These are phyloP conservation scores for Galerina sulciceps DNA, from an alignment of 768 basidiomycete species.

Conservation along the genomic window DNA sequence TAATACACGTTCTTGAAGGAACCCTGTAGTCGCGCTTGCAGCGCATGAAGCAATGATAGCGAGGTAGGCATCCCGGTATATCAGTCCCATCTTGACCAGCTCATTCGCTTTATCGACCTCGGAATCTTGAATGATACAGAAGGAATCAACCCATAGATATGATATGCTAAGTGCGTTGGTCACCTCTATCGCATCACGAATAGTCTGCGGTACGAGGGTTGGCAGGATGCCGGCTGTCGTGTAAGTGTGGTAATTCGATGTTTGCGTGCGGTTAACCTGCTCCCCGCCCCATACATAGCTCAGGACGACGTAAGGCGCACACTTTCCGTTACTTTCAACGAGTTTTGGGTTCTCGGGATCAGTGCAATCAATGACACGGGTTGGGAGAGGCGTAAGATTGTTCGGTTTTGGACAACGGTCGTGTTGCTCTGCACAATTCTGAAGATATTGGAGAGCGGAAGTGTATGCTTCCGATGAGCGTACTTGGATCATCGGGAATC, in stretches of 20 bases:
- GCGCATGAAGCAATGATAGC: not conserved
- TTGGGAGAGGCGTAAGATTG: no score
- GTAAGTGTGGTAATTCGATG: not conserved
- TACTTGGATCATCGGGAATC: no score
- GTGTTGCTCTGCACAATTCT: no score
- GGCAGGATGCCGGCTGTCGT: not conserved
- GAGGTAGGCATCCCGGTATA: slow-evolving; percentile 6
- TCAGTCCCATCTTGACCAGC: slow-evolving; percentile 1
- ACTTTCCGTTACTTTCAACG: not conserved
- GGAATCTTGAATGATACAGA: slow-evolving; percentile 11
- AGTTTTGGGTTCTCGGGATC: not conserved
- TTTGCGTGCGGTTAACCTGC: not conserved
- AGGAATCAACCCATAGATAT: slow-evolving; percentile 9
- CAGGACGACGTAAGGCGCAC: not conserved
- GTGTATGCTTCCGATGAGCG: no score
- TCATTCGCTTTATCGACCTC: not conserved
- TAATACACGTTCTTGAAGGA: not conserved
- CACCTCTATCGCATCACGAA: not conserved
- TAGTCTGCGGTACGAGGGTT: slow-evolving; percentile 2
- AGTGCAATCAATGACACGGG: slow-evolving; percentile 6
- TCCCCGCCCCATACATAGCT: slow-evolving; percentile 11
- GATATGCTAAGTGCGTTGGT: not conserved
- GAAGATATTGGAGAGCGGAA: no score
- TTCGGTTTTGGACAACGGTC: no score
- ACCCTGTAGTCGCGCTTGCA: not conserved